Conservation (phyloP, 2,329 filamentous ascomycete species). For the Zelopaecilomyces penicillatus region DNA sequence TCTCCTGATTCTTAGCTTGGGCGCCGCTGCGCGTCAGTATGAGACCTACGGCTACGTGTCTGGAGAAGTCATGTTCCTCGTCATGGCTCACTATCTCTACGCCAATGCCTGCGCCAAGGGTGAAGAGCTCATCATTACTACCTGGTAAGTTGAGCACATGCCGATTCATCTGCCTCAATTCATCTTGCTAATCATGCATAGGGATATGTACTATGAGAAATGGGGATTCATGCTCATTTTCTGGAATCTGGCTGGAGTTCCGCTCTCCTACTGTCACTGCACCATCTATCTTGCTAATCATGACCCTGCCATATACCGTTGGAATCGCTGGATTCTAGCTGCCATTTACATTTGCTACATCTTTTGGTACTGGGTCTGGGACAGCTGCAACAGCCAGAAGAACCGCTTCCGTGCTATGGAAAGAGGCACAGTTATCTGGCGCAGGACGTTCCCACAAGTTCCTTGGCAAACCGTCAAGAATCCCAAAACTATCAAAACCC, state of each 20-base stretch:
- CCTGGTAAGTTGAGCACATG: conserved; percentile 43
- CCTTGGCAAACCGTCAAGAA: conserved; percentile 79
- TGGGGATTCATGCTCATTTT: conserved; percentile 97
- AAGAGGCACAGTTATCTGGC: conserved; percentile 59
- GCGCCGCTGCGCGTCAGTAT: conserved; percentile 72
- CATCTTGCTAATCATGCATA: conserved; percentile 8
- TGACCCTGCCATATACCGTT: conserved; percentile 65
- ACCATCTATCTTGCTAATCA: conserved; percentile 84
- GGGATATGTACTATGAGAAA: conserved; percentile 95
- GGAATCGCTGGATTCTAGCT: conserved; percentile 60
- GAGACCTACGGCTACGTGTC: conserved; percentile 80
- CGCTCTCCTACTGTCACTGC: conserved; percentile 88
- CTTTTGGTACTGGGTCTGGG: conserved; percentile 85
- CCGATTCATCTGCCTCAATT: too few species aligned
- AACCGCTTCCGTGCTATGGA: conserved; percentile 81
- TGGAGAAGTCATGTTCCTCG: conserved; percentile 72
- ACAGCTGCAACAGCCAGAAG: conserved; percentile 88
- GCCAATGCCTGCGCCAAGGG: conserved; percentile 89
- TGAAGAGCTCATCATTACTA: conserved; percentile 82
- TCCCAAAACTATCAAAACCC: conserved; percentile 66
- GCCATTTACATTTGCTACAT: conserved; percentile 64
- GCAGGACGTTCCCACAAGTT: conserved; percentile 82
- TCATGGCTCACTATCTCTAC: conserved; percentile 87
- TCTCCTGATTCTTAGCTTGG: conserved; percentile 68
- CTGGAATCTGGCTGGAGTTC: conserved; percentile 91